Conservation (phyloP, 108 stramenopile species). For the Nitzschia inconspicua region DNA sequence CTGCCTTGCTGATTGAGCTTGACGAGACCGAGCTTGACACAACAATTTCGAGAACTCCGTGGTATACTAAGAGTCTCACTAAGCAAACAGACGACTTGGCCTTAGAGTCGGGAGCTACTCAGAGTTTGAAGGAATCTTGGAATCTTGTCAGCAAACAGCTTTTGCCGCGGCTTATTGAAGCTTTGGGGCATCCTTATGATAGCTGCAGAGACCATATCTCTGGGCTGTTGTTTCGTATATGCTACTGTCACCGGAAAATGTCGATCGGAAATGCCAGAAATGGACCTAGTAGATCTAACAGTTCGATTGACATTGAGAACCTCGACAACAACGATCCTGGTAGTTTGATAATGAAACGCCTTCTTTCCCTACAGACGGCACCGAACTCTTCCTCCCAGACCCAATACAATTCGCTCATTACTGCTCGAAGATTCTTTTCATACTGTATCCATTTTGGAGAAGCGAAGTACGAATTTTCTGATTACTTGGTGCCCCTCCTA, state of each 20-base stretch:
- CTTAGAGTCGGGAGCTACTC: background rate
- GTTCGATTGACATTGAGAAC: conserved; percentile 5
- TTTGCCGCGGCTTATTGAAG: conserved; percentile 61
- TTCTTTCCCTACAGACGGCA: conserved; percentile 34
- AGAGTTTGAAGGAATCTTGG: conserved; percentile 58
- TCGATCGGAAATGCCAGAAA: conserved; percentile 22
- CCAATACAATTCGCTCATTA: conserved; percentile 68
- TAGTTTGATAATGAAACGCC: conserved; percentile 51
- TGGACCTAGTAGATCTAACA: conserved; percentile 19
- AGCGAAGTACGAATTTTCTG: conserved; percentile 72
- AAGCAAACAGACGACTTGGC: background rate
- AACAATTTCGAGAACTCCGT: conserved; percentile 19
- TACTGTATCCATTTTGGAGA: conserved; percentile 84
- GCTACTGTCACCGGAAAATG: conserved; percentile 70
- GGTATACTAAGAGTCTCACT: conserved; percentile 28
- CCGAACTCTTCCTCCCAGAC: conserved; percentile 50
- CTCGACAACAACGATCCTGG: conserved; percentile 49
- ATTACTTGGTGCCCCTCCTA: conserved; percentile 73
- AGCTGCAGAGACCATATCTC: conserved; percentile 86
- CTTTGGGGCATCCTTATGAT: conserved; percentile 86
- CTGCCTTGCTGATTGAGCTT: conserved; percentile 74
- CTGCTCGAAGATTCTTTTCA: conserved; percentile 75
- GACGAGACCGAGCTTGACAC: conserved; percentile 45
- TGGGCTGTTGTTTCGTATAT: conserved; percentile 73
- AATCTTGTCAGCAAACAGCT: conserved; percentile 50